These are phyloP conservation scores for Ormosia emarginata DNA, from an alignment of 306 rosid species.

Conservation along the genomic window DNA sequence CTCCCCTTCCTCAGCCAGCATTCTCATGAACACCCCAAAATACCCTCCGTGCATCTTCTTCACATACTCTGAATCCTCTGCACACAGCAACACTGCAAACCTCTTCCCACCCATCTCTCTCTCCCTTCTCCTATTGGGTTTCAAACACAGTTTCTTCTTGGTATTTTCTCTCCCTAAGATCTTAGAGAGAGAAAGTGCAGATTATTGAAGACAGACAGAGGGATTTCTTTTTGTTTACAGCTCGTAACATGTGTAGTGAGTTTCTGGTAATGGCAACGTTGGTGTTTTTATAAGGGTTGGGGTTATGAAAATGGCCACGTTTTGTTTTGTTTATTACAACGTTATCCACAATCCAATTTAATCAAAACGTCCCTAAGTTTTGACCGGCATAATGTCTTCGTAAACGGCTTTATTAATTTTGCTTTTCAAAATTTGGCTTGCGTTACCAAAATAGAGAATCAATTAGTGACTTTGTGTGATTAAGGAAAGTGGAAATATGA, in stretches of 20 bases:
- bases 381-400: background rate
- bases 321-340: background rate
- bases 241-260: background rate
- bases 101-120: slow-evolving; percentile 33
- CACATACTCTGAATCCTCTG: slow-evolving; percentile 82
- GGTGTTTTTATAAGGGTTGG: background rate
- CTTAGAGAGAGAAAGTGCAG: slow-evolving; percentile 22
- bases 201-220: background rate
- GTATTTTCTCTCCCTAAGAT: slow-evolving; percentile 11
- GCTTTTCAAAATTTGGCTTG: background rate
- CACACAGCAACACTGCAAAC: slow-evolving; percentile 67
- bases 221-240: background rate
- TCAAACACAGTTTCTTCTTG: too few relatives aligned
- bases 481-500: background rate
- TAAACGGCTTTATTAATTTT: background rate
- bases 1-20: slow-evolving; percentile 86
- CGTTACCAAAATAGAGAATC: background rate
- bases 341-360: background rate
- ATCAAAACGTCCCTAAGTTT: background rate
- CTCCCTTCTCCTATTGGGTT: background rate
- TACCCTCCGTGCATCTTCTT: slow-evolving; percentile 76
- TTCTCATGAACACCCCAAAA: slow-evolving; percentile 63
- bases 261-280: background rate
- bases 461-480: background rate
- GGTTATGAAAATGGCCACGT: background rate